These are phyloP conservation scores for Viridothelium virens DNA, from an alignment of 495 filamentous ascomycete genomes.

Conservation along the genomic window DNA sequence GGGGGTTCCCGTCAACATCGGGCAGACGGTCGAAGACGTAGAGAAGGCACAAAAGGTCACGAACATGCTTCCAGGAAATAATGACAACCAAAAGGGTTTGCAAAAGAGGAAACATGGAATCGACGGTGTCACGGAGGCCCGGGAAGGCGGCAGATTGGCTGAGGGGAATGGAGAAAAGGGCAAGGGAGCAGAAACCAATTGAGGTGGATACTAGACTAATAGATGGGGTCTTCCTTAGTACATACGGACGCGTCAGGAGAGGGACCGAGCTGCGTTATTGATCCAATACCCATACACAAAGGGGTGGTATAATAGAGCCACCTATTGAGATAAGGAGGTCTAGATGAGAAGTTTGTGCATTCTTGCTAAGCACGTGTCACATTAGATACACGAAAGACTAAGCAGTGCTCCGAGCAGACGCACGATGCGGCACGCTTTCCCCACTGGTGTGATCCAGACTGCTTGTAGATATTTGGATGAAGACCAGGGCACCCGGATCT, in stretches of 20 bases:
- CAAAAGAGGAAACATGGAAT: not conserved
- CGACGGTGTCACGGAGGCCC: not conserved
- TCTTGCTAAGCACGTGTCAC: not conserved
- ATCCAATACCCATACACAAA: not conserved
- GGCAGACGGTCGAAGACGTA: not conserved
- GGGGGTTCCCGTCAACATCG: conserved; percentile 39
- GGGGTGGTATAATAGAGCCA: not conserved
- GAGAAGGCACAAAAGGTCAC: not conserved
- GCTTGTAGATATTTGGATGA: not conserved
- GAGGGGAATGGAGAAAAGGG: not conserved
- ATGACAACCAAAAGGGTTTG: not conserved
- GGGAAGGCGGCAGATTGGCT: not conserved
- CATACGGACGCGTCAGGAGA: not conserved
- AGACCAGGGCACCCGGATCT: not conserved
- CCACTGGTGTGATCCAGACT: not conserved
- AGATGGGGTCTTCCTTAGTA: not conserved
- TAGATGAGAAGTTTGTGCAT: not conserved
- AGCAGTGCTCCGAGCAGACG: not conserved
- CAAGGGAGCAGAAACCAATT: not conserved
- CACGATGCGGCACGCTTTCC: not conserved
- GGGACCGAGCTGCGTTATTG: not conserved
- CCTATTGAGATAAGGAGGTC: not conserved
- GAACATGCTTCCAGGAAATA: not conserved
- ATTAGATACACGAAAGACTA: not conserved
- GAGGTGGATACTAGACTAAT: not conserved